phyloP scores from a whole-genome alignment of 192 early-diverging fungal genomes.

The Backusella circina region DNA sequence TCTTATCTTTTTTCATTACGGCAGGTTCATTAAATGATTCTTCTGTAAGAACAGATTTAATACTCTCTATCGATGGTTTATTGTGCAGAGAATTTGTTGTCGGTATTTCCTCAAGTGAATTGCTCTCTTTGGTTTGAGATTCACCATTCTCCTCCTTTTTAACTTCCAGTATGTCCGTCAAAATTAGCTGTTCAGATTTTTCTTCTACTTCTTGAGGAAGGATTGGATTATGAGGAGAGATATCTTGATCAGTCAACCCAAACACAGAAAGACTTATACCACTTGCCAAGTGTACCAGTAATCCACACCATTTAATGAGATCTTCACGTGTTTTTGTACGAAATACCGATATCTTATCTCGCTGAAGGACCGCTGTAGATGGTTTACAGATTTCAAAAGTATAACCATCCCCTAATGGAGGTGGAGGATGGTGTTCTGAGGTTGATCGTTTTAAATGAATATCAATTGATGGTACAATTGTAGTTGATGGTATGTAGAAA shows the following conservation, averaged over 20 bases:
- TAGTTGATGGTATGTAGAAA: constrained; percentile 37
- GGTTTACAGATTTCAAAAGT: constrained; percentile 13
- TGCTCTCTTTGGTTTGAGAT: not conserved
- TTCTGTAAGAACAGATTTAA: not conserved
- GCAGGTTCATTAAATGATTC: constrained; percentile 14
- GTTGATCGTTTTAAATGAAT: not conserved
- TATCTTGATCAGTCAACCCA: not conserved
- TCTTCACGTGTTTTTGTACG: not conserved
- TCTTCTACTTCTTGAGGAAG: not conserved
- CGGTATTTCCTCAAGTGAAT: not conserved
- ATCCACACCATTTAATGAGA: not conserved
- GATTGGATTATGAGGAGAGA: not conserved
- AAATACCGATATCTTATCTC: constrained; percentile 7
- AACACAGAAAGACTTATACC: not conserved
- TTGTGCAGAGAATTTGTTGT: not conserved
- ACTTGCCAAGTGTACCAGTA: constrained; percentile 7
- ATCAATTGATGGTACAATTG: constrained; percentile 24
- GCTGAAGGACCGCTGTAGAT: not conserved
- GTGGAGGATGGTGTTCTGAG: not conserved
- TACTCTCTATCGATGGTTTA: not conserved
- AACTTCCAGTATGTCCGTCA: not conserved
- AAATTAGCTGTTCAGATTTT: not conserved
- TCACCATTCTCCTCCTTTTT: not conserved
- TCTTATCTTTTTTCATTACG: not conserved
- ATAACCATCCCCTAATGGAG: not conserved